These are phyloP conservation scores for Candida yuanshanica DNA, from an alignment of 805 yeast genomes.

Conservation along the genomic window DNA sequence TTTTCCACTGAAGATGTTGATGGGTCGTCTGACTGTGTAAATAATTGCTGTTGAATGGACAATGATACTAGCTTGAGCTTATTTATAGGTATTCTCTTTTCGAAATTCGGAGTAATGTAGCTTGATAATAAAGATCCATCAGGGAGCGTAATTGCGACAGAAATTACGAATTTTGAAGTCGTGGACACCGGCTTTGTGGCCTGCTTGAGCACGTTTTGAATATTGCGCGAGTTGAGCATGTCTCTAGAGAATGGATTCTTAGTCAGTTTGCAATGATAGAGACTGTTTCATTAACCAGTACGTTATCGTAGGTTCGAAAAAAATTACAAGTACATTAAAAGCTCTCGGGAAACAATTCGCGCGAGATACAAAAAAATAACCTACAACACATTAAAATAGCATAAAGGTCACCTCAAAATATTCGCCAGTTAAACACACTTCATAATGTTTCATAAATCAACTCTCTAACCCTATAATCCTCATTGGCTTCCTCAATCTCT, in stretches of 20 bases:
- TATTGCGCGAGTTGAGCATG: slow-evolving; percentile 7
- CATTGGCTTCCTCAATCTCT: slow-evolving; percentile 83
- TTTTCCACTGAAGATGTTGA: slow-evolving; percentile 1
- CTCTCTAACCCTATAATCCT: slow-evolving; percentile 60
- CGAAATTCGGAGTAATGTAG: slow-evolving; percentile 1
- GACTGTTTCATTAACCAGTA: too few relatives aligned
- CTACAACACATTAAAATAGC: too few relatives aligned
- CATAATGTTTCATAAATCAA: slow-evolving; percentile 59
- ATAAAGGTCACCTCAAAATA: too few relatives aligned
- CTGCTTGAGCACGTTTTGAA: slow-evolving; percentile 6
- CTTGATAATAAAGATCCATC: slow-evolving; percentile 8
- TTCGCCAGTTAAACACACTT: slow-evolving; percentile 1
- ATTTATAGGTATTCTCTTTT: background rate
- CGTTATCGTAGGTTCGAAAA: too few relatives aligned
- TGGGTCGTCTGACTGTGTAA: background rate
- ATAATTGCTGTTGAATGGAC: slow-evolving; percentile 1
- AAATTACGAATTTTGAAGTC: slow-evolving; percentile 2
- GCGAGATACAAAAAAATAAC: too few relatives aligned
- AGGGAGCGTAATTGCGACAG: slow-evolving; percentile 6
- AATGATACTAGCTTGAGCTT: slow-evolving; percentile 4
- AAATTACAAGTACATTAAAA: too few relatives aligned
- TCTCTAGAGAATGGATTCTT: background rate
- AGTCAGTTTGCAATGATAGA: too few relatives aligned
- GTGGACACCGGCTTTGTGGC: slow-evolving; percentile 4
- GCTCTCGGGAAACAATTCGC: background rate